These are phyloP conservation scores for Stereum hirsutum DNA, from an alignment of 1,284 basidiomycete species.

Conservation along the genomic window DNA sequence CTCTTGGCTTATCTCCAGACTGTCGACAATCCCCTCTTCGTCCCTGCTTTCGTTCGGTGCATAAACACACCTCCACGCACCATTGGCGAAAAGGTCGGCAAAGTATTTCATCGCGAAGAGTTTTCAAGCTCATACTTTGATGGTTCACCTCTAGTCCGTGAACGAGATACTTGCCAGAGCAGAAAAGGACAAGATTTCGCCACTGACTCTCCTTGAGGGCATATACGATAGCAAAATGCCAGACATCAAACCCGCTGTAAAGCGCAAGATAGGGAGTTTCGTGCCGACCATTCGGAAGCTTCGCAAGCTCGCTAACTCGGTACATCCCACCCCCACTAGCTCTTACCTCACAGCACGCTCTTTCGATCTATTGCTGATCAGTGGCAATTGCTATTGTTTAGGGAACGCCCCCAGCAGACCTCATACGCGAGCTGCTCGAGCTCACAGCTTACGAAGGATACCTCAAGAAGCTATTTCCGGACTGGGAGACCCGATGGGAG, in stretches of 20 bases:
- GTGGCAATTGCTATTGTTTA: too few relatives aligned
- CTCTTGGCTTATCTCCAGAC: constrained; percentile 83
- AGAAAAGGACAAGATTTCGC: constrained; percentile 39
- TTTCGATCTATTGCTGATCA: neutral
- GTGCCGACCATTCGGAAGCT: constrained; percentile 48
- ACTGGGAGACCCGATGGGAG: constrained; percentile 76
- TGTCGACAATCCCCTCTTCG: constrained; percentile 74
- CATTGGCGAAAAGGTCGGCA: constrained; percentile 74
- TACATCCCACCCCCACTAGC: constrained; percentile 17
- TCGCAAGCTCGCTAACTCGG: constrained; percentile 46
- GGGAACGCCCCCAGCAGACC: constrained; percentile 53
- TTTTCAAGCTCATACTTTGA: neutral
- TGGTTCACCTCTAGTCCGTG: constrained; percentile 37
- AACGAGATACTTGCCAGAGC: constrained; percentile 50
- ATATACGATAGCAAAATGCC: constrained; percentile 51
- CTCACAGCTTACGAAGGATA: constrained; percentile 62
- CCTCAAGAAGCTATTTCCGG: constrained; percentile 61
- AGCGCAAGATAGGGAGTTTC: constrained; percentile 53
- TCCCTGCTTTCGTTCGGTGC: constrained; percentile 70
- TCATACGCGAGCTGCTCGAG: constrained; percentile 56
- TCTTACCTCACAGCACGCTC: neutral
- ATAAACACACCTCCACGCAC: constrained; percentile 71
- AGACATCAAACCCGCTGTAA: constrained; percentile 60
- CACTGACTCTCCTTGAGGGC: constrained; percentile 52
- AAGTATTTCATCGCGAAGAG: neutral